These are phyloP conservation scores for Blastobotrys chiropterorum DNA, from an alignment of 805 yeast genomes.

Conservation along the genomic window DNA sequence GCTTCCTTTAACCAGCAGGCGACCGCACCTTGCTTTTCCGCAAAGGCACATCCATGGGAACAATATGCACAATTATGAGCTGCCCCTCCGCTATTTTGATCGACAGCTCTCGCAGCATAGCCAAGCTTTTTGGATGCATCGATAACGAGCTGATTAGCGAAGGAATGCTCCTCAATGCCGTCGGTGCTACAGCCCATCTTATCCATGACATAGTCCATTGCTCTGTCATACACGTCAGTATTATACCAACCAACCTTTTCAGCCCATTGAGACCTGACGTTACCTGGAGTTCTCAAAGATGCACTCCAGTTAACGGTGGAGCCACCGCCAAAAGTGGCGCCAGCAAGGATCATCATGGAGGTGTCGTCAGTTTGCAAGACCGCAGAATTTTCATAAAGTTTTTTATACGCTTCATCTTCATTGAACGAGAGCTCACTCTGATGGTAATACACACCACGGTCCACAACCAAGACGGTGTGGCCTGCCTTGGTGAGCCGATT, in stretches of 20 bases:
- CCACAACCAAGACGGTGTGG: conserved; percentile 40
- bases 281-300: conserved; percentile 42
- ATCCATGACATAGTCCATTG: conserved; percentile 40
- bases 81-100: conserved; percentile 41
- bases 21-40: conserved; percentile 47
- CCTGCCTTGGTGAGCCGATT: conserved; percentile 41
- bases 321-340: conserved; percentile 54
- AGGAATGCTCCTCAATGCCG: conserved; percentile 36
- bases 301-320: conserved; percentile 56
- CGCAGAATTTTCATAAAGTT: conserved; percentile 39
- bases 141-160: conserved; percentile 38
- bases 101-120: conserved; percentile 36
- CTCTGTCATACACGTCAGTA: conserved; percentile 37
- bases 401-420: conserved; percentile 34
- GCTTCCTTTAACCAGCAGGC: conserved; percentile 48
- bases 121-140: conserved; percentile 43
- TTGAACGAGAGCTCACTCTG: conserved; percentile 33
- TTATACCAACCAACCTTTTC: conserved; percentile 44
- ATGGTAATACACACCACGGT: conserved; percentile 43
- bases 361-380: conserved; percentile 32
- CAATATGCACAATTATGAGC: conserved; percentile 44
- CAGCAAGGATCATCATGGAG: conserved; percentile 39
- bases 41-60: conserved; percentile 44
- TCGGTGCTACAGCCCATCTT: conserved; percentile 44
- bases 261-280: conserved; percentile 48